A percentile compares a stretch with the other conserved stretches of the same genome.
phyloP scores from a whole-genome alignment of 1,284 basidiomycete species.

The Rhodotorula sp. region DNA sequence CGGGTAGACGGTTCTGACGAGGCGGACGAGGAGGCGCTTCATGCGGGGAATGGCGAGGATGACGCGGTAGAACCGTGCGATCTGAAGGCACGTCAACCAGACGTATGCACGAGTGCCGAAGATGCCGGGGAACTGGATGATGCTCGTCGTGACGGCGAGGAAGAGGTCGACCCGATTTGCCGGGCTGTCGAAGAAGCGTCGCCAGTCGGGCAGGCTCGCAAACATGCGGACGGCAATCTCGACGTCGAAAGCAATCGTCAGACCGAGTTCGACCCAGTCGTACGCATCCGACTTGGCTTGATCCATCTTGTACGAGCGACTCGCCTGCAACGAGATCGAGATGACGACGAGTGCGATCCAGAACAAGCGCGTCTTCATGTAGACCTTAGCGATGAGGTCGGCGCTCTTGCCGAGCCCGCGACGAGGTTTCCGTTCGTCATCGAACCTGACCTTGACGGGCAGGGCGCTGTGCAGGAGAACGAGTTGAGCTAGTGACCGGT shows the following conservation, averaged over 20 bases:
- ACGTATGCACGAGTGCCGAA: conserved; percentile 66
- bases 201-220: conserved; percentile 76
- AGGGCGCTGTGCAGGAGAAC: neutral
- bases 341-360: conserved; percentile 67
- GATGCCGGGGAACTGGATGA: conserved; percentile 85
- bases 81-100: conserved; percentile 89
- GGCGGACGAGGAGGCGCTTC: conserved; percentile 73
- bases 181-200: conserved; percentile 64
- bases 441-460: conserved; percentile 1
- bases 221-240: conserved; percentile 80
- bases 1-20: conserved; percentile 90
- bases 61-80: conserved; percentile 88
- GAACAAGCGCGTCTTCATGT: conserved; percentile 61
- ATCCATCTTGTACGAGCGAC: conserved; percentile 61
- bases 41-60: conserved; percentile 85
- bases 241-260: conserved; percentile 81
- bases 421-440: conserved; percentile 47
- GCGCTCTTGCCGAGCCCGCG: conserved; percentile 48
- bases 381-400: conserved; percentile 48
- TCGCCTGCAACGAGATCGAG: conserved; percentile 71
- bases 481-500: neutral
- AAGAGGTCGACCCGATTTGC: conserved; percentile 76
- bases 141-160: conserved; percentile 73
- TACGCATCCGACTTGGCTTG: conserved; percentile 53
- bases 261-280: conserved; percentile 67